phyloP scores from a whole-genome alignment of 129 eudicot species.

The Ambrosia artemisiifolia region DNA sequence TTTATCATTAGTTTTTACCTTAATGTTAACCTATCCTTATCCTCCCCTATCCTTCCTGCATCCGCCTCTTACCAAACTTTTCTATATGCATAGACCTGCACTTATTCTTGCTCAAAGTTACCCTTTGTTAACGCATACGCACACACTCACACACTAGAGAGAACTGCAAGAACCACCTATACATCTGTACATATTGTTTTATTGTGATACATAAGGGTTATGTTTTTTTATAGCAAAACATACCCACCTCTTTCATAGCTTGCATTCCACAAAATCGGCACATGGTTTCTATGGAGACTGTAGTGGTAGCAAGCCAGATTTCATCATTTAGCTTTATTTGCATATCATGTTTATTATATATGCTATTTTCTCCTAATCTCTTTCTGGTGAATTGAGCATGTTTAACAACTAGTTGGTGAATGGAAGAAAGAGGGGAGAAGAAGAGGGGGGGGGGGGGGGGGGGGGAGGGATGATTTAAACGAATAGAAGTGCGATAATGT shows the following conservation, averaged over 20 bases:
- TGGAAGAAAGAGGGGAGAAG: slow-evolving; percentile 15
- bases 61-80: slow-evolving; percentile 7
- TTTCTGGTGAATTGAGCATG: not conserved
- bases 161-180: not conserved
- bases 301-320: not conserved
- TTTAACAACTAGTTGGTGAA: slow-evolving; percentile 18
- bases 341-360: slow-evolving; percentile 9
- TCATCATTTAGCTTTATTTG: not conserved
- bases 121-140: not conserved
- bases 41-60: not conserved
- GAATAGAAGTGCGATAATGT: too few relatives aligned
- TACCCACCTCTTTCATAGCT: not conserved
- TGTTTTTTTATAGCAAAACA: too few relatives aligned
- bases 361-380: not conserved
- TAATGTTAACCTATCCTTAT: not conserved
- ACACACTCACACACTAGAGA: not conserved
- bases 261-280: not conserved
- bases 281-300: not conserved
- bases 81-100: not conserved
- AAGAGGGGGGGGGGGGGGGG: too few relatives aligned
- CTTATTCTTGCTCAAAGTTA: not conserved
- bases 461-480: too few relatives aligned
- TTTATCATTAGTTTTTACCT: slow-evolving; percentile 15
- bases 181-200: not conserved
- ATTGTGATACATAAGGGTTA: not conserved